Evolutionary conservation across 768 basidiomycete genomes (phyloP).

Genomic region (Leccinellum rugosiceps): DNA sequence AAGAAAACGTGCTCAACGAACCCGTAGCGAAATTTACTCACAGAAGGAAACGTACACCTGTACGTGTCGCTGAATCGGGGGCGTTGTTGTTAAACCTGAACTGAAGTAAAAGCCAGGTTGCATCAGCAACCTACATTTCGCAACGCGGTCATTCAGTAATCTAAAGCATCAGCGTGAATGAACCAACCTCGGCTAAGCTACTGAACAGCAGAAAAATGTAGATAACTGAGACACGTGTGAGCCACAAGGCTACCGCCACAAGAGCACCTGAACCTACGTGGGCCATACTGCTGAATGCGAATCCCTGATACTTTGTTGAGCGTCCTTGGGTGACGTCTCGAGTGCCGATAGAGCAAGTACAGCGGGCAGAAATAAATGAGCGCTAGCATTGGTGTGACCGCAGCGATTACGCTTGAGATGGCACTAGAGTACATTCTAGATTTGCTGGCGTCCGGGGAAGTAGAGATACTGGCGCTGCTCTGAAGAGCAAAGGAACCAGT

Average conservation of each 20-base stretch:
- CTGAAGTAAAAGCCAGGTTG: constrained; percentile 59
- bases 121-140: constrained; percentile 43
- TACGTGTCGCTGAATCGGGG: constrained; percentile 44
- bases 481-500: constrained; percentile 32
- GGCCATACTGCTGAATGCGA: constrained; percentile 47
- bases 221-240: constrained; percentile 35
- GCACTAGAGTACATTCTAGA: constrained; percentile 35
- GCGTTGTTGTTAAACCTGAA: constrained; percentile 51
- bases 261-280: constrained; percentile 37
- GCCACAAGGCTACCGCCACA: constrained; percentile 14
- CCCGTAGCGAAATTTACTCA: constrained; percentile 27
- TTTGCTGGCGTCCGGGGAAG: constrained; percentile 21
- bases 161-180: not conserved
- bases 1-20: not conserved
- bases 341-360: constrained; percentile 48
- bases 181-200: constrained; percentile 46
- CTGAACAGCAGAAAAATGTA: constrained; percentile 50
- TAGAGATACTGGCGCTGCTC: constrained; percentile 9
- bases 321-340: constrained; percentile 42
- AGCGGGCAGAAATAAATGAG: constrained; percentile 50
- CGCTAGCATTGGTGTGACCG: constrained; percentile 33
- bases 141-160: constrained; percentile 2
- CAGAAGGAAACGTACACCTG: constrained; percentile 48
- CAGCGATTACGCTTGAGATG: constrained; percentile 35
- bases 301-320: constrained; percentile 50